Evolutionary conservation across 805 yeast species (phyloP).

Genomic region (Nakazawaea laoshanensis): DNA sequence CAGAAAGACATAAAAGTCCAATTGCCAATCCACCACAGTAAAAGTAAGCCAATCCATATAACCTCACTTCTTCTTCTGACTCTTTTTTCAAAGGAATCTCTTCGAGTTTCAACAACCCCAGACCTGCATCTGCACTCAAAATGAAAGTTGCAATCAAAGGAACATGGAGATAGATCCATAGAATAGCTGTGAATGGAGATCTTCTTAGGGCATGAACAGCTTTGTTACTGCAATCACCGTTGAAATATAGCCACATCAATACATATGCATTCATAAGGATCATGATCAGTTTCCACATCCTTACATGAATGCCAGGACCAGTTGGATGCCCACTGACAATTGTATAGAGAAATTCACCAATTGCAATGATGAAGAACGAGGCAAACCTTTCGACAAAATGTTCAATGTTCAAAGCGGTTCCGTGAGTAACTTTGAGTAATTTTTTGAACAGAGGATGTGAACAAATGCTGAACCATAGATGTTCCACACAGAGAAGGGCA

Average conservation of each 20-base stretch:
- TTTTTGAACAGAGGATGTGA: slow-evolving; percentile 42
- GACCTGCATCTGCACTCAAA: slow-evolving; percentile 53
- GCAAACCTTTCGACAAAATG: slow-evolving; percentile 57
- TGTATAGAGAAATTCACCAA: slow-evolving; percentile 54
- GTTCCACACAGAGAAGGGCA: slow-evolving; percentile 33
- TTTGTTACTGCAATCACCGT: slow-evolving; percentile 38
- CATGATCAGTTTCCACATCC: slow-evolving; percentile 40
- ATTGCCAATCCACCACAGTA: slow-evolving; percentile 47
- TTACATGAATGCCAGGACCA: slow-evolving; percentile 33
- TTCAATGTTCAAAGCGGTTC: slow-evolving; percentile 58
- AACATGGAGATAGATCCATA: slow-evolving; percentile 39
- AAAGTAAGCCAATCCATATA: slow-evolving; percentile 35
- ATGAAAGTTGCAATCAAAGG: slow-evolving; percentile 44
- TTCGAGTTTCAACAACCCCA: slow-evolving; percentile 31
- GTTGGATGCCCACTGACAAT: slow-evolving; percentile 42
- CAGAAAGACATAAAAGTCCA: slow-evolving; percentile 27
- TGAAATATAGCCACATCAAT: slow-evolving; percentile 44
- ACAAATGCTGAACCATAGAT: slow-evolving; percentile 22
- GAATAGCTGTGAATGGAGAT: slow-evolving; percentile 33
- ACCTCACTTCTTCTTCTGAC: slow-evolving; percentile 23
- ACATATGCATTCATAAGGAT: slow-evolving; percentile 38
- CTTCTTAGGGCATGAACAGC: slow-evolving; percentile 50
- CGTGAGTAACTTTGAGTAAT: slow-evolving; percentile 30
- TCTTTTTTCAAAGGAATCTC: slow-evolving; percentile 12
- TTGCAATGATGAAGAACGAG: slow-evolving; percentile 53